A percentile compares a stretch with the other conserved stretches of the same genome.
phyloP scores from a whole-genome alignment of 1,284 basidiomycete genomes.

The Rhodotorula glutinis region DNA sequence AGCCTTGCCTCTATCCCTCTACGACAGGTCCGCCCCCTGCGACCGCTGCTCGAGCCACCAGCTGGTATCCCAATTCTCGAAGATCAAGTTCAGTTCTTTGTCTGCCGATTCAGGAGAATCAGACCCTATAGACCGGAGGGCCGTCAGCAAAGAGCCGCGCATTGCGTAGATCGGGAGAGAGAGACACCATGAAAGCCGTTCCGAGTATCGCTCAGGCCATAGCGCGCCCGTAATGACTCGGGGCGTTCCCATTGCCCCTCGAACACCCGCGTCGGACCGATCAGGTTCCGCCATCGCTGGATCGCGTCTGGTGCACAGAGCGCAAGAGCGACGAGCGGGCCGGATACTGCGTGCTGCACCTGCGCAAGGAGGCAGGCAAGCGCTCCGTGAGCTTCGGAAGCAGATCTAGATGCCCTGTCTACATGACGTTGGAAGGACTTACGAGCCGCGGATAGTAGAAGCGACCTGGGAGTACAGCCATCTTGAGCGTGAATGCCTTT shows the following conservation, averaged over 20 bases:
- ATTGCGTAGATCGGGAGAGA: neutral
- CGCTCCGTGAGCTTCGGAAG: too few relatives aligned
- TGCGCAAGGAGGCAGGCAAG: neutral
- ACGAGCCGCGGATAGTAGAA: constrained; percentile 44
- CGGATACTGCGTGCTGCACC: constrained; percentile 40
- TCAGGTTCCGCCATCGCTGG: constrained; percentile 36
- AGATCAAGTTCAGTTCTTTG: constrained; percentile 38
- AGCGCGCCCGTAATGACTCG: constrained; percentile 34
- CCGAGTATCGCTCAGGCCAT: constrained; percentile 41
- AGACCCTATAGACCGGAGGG: constrained; percentile 24
- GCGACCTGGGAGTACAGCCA: too few relatives aligned
- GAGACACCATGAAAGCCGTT: constrained; percentile 42
- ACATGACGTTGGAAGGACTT: too few relatives aligned
- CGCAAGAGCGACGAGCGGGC: constrained; percentile 41
- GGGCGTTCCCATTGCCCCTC: constrained; percentile 39
- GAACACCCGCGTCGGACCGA: constrained; percentile 44
- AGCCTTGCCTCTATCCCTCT: neutral
- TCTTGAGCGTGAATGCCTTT: too few relatives aligned
- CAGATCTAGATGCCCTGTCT: too few relatives aligned
- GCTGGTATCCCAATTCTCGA: constrained; percentile 35
- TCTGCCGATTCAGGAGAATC: constrained; percentile 33
- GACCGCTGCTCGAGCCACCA: constrained; percentile 32
- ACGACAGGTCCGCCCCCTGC: neutral
- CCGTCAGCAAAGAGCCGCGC: neutral
- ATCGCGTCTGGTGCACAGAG: constrained; percentile 39